phyloP scores from a whole-genome alignment of 1,284 basidiomycete species.

The Papiliotrema laurentii region DNA sequence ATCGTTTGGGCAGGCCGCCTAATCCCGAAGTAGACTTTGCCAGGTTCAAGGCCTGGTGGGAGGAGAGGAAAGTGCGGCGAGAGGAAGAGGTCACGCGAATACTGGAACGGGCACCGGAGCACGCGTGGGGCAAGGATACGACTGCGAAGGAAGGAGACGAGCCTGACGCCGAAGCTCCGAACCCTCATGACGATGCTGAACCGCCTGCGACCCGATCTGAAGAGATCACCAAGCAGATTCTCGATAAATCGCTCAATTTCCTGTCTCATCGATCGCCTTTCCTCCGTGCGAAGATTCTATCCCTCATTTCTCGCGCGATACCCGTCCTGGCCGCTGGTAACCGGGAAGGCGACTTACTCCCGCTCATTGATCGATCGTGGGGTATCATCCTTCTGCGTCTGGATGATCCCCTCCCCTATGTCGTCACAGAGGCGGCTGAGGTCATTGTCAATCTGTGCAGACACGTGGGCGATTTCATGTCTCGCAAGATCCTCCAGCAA shows the following conservation, averaged over 20 bases:
- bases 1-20: conserved; percentile 47
- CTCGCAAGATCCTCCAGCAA: conserved; percentile 74
- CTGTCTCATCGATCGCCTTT: conserved; percentile 78
- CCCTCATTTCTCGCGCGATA: conserved; percentile 65
- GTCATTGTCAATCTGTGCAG: conserved; percentile 64
- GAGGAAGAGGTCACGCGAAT: conserved; percentile 49
- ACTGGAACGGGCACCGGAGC: conserved; percentile 60
- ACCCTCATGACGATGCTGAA: conserved; percentile 51
- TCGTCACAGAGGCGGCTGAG: conserved; percentile 66
- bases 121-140: conserved; percentile 38
- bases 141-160: conserved; percentile 17
- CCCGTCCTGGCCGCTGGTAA: conserved; percentile 59
- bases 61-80: conserved; percentile 50
- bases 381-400: conserved; percentile 80
- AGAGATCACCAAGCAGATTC: conserved; percentile 71
- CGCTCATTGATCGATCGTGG: conserved; percentile 80
- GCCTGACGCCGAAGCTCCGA: conserved; percentile 24
- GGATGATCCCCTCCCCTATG: conserved; percentile 65
- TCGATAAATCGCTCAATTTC: conserved; percentile 79
- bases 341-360: conserved; percentile 65
- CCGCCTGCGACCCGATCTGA: conserved; percentile 64
- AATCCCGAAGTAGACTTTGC: conserved; percentile 42
- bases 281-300: conserved; percentile 74
- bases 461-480: conserved; percentile 77
- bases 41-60: conserved; percentile 62